Evolutionary conservation across 345 rosid species (phyloP), one percentile per base, ranked within the genome.

Genomic region (Linum tenue): DNA sequence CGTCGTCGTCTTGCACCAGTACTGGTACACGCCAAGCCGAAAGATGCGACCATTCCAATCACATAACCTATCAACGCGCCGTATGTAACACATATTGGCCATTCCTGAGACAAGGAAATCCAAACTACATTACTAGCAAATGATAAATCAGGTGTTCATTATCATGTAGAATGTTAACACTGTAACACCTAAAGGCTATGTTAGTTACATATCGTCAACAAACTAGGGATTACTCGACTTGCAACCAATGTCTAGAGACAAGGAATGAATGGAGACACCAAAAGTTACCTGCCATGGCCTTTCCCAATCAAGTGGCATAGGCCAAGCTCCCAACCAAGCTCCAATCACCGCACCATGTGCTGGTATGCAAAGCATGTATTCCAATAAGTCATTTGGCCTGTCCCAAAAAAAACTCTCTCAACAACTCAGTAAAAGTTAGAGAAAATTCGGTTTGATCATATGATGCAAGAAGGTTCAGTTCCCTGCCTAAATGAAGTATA

Each of bases 271-370:
- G 16, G 55, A 11, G 12, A 22, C 31, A 10, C 16, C 14, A 31
- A 56, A 8, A 64, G 2, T 11, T 74, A 89, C 98, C 97, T 90
- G 97, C 98, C 98, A 92, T 67, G 97, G 91, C 76, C 88, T 84
- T 73, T 92, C 96, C 98, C 98, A 92, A 77, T 92, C 98, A 66
- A 90, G 94, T 10, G 97, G 97, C 98, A 92, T 90, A 37, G 98
- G 97, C 97, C 96, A 92, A 73, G 97, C 94, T 58, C 98, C 98
- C 73, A 90, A 82, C 96, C 98, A 90, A 55, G 87, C 97, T 74
- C 97, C 98, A 77, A 88, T 65, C 38, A 85, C 64, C 60, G 91
- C 87, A 72, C 96, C 91, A 69, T 85, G 86, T 35, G 96, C 90
- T 60, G 97, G 97, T 57, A 84, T 62, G 16, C 89, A 73, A 64